These are phyloP conservation scores for Starmerella potacharoeniae DNA, from an alignment of 805 yeast genomes.

Conservation along the genomic window DNA sequence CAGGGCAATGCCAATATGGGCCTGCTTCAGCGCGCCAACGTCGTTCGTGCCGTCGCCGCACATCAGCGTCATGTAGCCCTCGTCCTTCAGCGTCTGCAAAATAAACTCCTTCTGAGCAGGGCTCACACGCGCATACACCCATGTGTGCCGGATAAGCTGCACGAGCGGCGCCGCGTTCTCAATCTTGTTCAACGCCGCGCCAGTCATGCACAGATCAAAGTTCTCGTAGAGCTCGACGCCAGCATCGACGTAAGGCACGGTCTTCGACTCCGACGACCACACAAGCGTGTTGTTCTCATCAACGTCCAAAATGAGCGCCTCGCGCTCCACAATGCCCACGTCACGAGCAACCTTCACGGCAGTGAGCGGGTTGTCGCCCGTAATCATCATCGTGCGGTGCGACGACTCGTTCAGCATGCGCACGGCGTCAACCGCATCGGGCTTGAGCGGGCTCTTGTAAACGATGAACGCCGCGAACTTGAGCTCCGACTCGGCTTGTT, in stretches of 20 bases:
- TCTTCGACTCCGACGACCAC: constrained; percentile 69
- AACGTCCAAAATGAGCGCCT: constrained; percentile 73
- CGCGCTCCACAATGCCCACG: constrained; percentile 76
- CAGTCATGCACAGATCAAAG: constrained; percentile 84
- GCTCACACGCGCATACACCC: constrained; percentile 97
- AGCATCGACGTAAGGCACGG: constrained; percentile 35
- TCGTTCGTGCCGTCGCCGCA: constrained; percentile 99
- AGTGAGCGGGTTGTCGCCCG: constrained; percentile 97
- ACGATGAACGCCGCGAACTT: constrained; percentile 85
- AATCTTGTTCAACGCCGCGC: constrained; percentile 68
- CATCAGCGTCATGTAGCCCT: constrained; percentile 91
- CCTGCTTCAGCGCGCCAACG: constrained; percentile 98
- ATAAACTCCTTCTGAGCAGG: constrained; percentile 92
- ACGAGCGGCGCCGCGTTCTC: constrained; percentile 43
- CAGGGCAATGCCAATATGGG: constrained; percentile 96
- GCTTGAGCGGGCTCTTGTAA: constrained; percentile 93
- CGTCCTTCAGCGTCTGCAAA: constrained; percentile 65
- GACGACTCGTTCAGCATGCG: constrained; percentile 88
- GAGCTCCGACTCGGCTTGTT: constrained; percentile 61
- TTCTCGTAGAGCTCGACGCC: constrained; percentile 44
- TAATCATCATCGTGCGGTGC: constrained; percentile 94
- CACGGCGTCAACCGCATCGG: constrained; percentile 82
- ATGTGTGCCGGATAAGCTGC: constrained; percentile 71
- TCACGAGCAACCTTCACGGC: constrained; percentile 96
- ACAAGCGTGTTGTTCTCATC: constrained; percentile 54